Base-by-base conservation (phyloP, 2,329 filamentous ascomycete species). In the Alternaria postmessia region DNA sequence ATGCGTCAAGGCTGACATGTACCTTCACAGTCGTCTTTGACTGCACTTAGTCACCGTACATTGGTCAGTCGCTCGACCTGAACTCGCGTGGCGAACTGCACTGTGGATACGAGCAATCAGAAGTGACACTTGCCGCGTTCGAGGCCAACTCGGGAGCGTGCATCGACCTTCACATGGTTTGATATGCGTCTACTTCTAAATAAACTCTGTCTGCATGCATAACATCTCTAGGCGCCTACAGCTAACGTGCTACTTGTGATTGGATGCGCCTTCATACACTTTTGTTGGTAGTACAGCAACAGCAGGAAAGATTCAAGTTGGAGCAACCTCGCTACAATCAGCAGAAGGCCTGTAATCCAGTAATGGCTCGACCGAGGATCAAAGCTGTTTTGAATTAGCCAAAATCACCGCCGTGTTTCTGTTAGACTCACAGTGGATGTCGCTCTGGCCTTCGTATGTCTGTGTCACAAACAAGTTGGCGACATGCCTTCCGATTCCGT, bases 371-470 rank as follows among this genome's bases (percentile, higher is more conserved):
- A 46, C 83, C 80, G 47, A 84, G 74, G 51, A 85, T 86, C 64
- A 86, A 73, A 53, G 80, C 80, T 82, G 64, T 51, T 61, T 76
- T 65, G 79, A 24, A 61, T 78, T 61, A 78, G 75, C 60, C 43
- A 49, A 55, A 28, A 41, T 63, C 46, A 36, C 24, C 26, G 24
- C 42, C 28, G 20, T n/a, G 43, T n/a, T 22, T 42, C 18, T 5
- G 42, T 14, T 42, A 44, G 56, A 87, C 91, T 86, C 82, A 94
- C 93, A 88, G 79, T 98, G 95, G 76, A 98, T 98, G 80, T 98
- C 95, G 75, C 94, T 97, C 81, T 98, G 95, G 22, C 95, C 95
- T 81, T 99, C 95, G 71, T 99, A 99, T 2, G 94, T 98, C 82
- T 98, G 94, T 55, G 94, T 96, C 54, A 99, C 95, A 79, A 96